A percentile compares a stretch with the other conserved stretches of the same genome.
phyloP scores from a whole-genome alignment of 164 flowering plant species.

The Echeveria elegans region DNA sequence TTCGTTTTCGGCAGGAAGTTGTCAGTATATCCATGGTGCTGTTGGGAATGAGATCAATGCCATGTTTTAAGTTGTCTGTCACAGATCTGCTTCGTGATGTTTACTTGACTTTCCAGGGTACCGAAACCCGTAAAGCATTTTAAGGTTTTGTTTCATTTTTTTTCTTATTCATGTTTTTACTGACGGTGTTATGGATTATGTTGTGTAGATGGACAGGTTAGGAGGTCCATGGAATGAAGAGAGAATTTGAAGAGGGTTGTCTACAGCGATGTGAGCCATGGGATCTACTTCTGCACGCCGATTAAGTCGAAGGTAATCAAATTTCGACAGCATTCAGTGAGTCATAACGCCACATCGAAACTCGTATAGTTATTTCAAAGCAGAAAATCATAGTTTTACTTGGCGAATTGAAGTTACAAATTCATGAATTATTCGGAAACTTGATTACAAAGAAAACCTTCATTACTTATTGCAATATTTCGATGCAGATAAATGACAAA shows the following conservation, averaged over 20 bases:
- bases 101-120: no score
- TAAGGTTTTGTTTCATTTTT: no score
- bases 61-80: no score
- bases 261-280: slow-evolving; percentile 65
- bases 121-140: no score
- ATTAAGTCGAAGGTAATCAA: slow-evolving; percentile 35
- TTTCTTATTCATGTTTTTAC: no score
- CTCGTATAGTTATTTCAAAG: neutral
- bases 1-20: no score
- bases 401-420: neutral
- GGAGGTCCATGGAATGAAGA: no score
- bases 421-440: neutral
- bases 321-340: neutral
- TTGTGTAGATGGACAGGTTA: no score
- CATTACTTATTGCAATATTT: neutral
- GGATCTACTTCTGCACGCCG: slow-evolving; percentile 51
- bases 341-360: neutral
- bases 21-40: no score
- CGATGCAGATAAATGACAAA: slow-evolving; percentile 76
- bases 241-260: slow-evolving; percentile 90
- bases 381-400: neutral
- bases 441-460: neutral
- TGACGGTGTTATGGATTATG: no score
- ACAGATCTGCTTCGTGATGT: no score
- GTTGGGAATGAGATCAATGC: no score